These are phyloP conservation scores for Laetiporus sulphureus DNA, from an alignment of 1,284 basidiomycete genomes.

Conservation along the genomic window DNA sequence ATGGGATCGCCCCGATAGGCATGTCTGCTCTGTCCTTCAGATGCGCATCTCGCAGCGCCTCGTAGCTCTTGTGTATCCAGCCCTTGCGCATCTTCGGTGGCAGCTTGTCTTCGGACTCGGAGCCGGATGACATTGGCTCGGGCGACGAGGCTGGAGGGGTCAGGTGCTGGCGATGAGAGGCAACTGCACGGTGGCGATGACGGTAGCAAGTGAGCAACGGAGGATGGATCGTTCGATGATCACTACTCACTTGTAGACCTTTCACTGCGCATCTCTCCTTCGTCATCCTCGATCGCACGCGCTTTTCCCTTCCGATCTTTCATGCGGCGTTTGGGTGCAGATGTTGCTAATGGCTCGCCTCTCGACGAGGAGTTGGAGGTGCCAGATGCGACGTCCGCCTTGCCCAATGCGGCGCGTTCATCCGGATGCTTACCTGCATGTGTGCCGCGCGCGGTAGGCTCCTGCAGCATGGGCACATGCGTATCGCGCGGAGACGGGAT, in stretches of 20 bases:
- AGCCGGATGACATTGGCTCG: conserved; percentile 15
- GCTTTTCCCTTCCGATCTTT: conserved; percentile 5
- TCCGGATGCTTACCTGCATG: too few relatives aligned
- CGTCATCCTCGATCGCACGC: conserved; percentile 11
- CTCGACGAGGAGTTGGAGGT: too few relatives aligned
- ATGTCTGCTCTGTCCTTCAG: background rate
- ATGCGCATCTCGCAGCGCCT: conserved; percentile 22
- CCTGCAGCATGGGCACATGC: conserved; percentile 14
- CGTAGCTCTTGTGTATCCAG: conserved; percentile 33
- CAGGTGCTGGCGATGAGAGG: conserved; percentile 2
- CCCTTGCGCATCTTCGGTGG: conserved; percentile 62
- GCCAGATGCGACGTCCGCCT: too few relatives aligned
- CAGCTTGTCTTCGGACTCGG: conserved; percentile 35
- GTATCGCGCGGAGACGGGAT: conserved; percentile 18
- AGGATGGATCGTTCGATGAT: background rate
- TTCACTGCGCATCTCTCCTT: too few relatives aligned
- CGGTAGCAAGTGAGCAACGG: background rate
- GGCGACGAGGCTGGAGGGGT: background rate
- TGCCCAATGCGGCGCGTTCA: background rate
- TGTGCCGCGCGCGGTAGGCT: background rate
- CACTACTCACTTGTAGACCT: background rate
- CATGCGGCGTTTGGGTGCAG: conserved; percentile 2
- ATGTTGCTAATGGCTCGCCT: too few relatives aligned
- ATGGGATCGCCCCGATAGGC: background rate
- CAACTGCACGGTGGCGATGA: background rate